Base-by-base conservation (phyloP, 2,329 filamentous ascomycete genomes). In the Cladophialophora carrionii region DNA sequence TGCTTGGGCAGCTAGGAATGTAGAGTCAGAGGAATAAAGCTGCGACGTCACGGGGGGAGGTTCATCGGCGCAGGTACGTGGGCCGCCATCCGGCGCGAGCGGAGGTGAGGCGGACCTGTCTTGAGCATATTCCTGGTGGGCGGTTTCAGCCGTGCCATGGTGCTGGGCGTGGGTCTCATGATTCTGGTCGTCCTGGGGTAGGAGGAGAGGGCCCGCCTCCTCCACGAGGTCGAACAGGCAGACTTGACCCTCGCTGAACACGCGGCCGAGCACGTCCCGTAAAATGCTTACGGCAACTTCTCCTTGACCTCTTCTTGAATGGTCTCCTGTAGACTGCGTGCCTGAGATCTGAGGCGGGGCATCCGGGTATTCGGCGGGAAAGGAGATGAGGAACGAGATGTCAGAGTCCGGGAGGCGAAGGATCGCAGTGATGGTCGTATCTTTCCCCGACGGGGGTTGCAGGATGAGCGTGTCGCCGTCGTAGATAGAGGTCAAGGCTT, bases 161-260 rank as follows among this genome's bases (percentile, higher is more conserved):
- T 57, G 62, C 68, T 66, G 34, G 22, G 29, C 61, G 20, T 63
- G 49, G 17, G 53, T 34, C 41, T 68, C 75, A 22, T 80, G 72
- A 22, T 80, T 72, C 62, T 79, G 82, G 69, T 90, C 79, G 73
- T 90, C 89, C n/a, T n/a, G n/a, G n/a, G n/a, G n/a, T n/a, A n/a
- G 73, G 79, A 84, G 76, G 2, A 77, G 73, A 65, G 81, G 81
- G 34, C 76, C 76, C 0, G 79, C 79, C 70, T 85, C 85, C 70
- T 96, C 93, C 43, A 97, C 84, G n/a, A 96, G 84, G 74, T 97
- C 94, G 73, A 93, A 99, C 2, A 99, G 80, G 73, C 93, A 97
- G 24, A 96, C 92, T 59, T 87, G 84, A 0, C 92, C 92, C 0
- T 87, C 84, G 59, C 84, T 82, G 76, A 88, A 96, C 4, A 90